Evolutionary conservation across 1,139 yeast genomes (phyloP), one percentile per base, ranked within the genome.

Genomic region (Hanseniaspora uvarum): DNA sequence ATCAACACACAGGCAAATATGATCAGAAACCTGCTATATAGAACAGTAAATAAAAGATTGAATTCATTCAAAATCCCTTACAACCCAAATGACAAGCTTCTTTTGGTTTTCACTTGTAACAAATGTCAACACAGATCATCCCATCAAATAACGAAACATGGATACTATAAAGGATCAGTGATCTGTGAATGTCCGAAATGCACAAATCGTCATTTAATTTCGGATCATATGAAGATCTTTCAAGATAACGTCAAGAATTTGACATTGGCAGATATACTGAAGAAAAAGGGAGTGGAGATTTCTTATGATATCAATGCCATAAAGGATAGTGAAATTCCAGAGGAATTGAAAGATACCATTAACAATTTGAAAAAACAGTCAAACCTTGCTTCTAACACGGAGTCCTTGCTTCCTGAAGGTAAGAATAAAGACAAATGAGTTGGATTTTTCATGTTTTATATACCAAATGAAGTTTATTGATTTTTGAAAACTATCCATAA

Each of bases 171-270:
- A 28, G 98, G 98, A 1, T 82, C 96, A 0, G 96, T 92, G 3
- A 71, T 87, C 55, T 83, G 92, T 37, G 89, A 87, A 63, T 92
- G 97, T 64, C 97, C 97, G 0, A 85, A 88, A 11, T 89, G 98
- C 68, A 78, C 84, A 60, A 80, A 78, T 64, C 78, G 96, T 59
- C 98, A 92, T 64, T 72, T 92, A 63, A 89, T 92, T 53, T 95
- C 97, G 0, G 98, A 92, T 65, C 95, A 89, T 67, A 73, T 92
- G 61, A 86, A 71, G 68, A 86, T 92, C 50, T 88, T 89, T 64
- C 79, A 81, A 16, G 96, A 89, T 64, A 73, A 79, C 36, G 73
- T 76, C 58, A 28, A 43, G 24, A 58, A 57, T 21, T 77, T 86
- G 62, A 86, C 85, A 16, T 71, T 92, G 44, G 87, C 87, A 63